Evolutionary conservation across 2,329 filamentous ascomycete genomes (phyloP).

Genomic region (Aspergillus ruber): DNA sequence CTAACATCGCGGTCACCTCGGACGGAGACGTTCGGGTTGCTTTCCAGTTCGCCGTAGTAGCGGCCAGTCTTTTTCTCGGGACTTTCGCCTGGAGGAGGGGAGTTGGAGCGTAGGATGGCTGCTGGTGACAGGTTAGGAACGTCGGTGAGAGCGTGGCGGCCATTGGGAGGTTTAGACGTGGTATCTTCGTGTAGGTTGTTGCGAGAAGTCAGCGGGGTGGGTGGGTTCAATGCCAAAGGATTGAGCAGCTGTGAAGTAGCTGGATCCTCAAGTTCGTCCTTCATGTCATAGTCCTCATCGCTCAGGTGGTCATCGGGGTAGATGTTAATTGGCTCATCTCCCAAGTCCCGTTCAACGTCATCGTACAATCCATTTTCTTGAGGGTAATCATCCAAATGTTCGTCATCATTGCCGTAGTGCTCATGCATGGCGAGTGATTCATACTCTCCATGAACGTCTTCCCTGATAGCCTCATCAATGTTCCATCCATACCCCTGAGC

Average conservation of each 20-base stretch:
- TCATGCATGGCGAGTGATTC: conserved; percentile 30
- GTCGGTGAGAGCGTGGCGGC: conserved; percentile 26
- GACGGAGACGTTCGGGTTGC: conserved; percentile 14
- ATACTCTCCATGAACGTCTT: conserved; percentile 33
- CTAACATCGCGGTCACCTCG: conserved; percentile 16
- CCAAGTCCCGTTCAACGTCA: conserved; percentile 27
- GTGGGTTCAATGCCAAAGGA: conserved; percentile 42
- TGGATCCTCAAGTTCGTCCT: conserved; percentile 10
- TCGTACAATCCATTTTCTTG: conserved; percentile 16
- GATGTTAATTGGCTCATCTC: conserved; percentile 29
- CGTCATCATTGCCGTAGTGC: conserved; percentile 27
- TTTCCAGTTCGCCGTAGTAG: conserved; percentile 35
- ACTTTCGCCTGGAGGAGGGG: conserved; percentile 22
- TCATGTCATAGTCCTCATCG: conserved; percentile 15
- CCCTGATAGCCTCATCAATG: conserved; percentile 23
- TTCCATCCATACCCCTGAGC: conserved; percentile 23
- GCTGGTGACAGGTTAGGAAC: conserved; percentile 30
- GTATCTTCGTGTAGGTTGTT: conserved; percentile 17
- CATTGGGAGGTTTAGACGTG: conserved; percentile 12
- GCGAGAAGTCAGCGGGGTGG: conserved; percentile 32
- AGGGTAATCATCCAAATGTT: conserved; percentile 12
- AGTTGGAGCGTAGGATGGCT: conserved; percentile 6
- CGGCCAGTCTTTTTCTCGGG: conserved; percentile 25
- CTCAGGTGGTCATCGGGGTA: conserved; percentile 21
- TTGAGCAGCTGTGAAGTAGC: conserved; percentile 24